Percentiles rank a stretch among this genome's conserved stretches.
Conservation (phyloP, 1,139 yeast species). For the Candida dubliniensis region DNA sequence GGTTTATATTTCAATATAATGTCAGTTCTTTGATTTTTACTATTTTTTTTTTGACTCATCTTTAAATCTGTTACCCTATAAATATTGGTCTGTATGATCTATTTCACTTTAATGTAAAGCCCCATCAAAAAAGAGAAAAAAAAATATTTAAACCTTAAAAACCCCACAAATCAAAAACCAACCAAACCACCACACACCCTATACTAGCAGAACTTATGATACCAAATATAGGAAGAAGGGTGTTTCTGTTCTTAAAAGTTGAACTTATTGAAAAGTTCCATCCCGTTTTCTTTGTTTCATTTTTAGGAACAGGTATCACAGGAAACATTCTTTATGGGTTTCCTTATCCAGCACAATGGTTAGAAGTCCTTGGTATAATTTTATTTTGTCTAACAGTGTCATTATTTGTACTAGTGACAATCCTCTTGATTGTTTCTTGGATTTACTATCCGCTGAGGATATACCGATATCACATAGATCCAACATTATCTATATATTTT, state of each 20-base stretch:
- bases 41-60: too few relatives aligned
- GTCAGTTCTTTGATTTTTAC: too few relatives aligned
- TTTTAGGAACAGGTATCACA: conserved; percentile 83
- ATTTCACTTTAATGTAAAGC: too few relatives aligned
- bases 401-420: conserved; percentile 20
- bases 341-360: conserved; percentile 66
- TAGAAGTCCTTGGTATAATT: conserved; percentile 54
- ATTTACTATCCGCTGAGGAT: conserved; percentile 24
- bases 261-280: conserved; percentile 12
- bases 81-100: too few relatives aligned
- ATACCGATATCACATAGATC: conserved; percentile 40
- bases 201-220: not conserved
- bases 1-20: too few relatives aligned
- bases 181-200: too few relatives aligned
- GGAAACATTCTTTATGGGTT: conserved; percentile 58
- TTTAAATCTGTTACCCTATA: too few relatives aligned
- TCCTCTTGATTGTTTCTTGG: conserved; percentile 17
- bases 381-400: conserved; percentile 48
- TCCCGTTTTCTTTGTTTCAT: conserved; percentile 65
- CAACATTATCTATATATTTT: conserved; percentile 55
- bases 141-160: too few relatives aligned
- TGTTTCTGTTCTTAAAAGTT: conserved; percentile 2
- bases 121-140: too few relatives aligned
- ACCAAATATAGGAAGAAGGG: not conserved
- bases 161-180: too few relatives aligned